Conservation (phyloP, 768 basidiomycete genomes). For the Chalciporus sphaerocephalus region DNA sequence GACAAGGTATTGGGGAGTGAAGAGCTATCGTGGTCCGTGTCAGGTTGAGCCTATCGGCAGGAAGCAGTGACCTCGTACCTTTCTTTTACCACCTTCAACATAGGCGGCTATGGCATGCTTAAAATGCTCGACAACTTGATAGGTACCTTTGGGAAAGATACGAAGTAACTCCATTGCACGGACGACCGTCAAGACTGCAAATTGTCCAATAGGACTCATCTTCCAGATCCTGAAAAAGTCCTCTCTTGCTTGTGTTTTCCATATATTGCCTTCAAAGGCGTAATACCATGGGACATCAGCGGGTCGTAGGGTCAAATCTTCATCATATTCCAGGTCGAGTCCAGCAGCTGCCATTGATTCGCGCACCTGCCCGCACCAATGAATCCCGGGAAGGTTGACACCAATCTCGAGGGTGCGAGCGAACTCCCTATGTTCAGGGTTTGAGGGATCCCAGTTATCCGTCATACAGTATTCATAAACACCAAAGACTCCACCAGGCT, state of each 20-base stretch:
- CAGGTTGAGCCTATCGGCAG: too few relatives aligned
- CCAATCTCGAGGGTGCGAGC: too few relatives aligned
- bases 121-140: background rate
- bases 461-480: too few relatives aligned
- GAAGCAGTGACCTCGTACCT: background rate
- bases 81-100: background rate
- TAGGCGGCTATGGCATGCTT: background rate
- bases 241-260: background rate
- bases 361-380: too few relatives aligned
- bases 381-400: too few relatives aligned
- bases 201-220: background rate
- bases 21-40: too few relatives aligned
- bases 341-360: too few relatives aligned
- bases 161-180: background rate
- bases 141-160: background rate
- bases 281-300: background rate
- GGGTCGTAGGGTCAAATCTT: background rate
- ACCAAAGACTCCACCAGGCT: conserved; percentile 73
- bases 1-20: too few relatives aligned
- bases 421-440: too few relatives aligned
- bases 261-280: background rate
- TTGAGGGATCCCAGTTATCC: too few relatives aligned
- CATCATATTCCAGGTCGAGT: too few relatives aligned
- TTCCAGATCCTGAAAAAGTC: too few relatives aligned
- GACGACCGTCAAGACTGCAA: background rate